Base-by-base conservation (phyloP, 2,329 filamentous ascomycete genomes). In the Cordyceps fumosorosea region DNA sequence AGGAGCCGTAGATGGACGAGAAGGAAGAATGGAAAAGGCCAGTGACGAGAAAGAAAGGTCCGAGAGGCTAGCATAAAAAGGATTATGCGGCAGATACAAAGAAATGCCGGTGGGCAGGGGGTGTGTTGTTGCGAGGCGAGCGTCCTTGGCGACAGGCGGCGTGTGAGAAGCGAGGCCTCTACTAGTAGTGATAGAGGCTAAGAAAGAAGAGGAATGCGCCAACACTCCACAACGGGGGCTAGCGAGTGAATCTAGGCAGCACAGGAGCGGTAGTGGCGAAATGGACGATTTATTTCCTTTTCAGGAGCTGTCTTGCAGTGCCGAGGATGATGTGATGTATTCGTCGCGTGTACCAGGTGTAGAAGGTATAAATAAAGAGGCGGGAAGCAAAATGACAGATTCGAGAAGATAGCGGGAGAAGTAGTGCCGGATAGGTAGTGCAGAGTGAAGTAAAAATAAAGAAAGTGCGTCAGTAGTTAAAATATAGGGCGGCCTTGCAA, bases 171-270 rank as follows among this genome's bases (percentile, higher is more conserved):
- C 11, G 29, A 37, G 11, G 34, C 12, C 34, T 37, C 3, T 32
- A 12, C 34, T 37, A 37, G 34, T n/a, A 22, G 32, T 48, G 14
- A 47, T 26, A 22, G 29, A 32, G 11, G 18, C 29, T 29, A 29
- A 29, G 29, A 29, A 7, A 7, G 29, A 29, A 29, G 47, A 59
- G 57, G 57, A 60, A 60, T 60, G 57, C 48, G 34, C 57, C 57
- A 53, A 53, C 16, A 37, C 45, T 26, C 54, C 37, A 62, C 42
- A 63, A 64, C 61, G 62, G 63, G 61, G 62, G 63, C 65, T 56
- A 63, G 61, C 65, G 53, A 63, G 61, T 57, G 62, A 60, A 54
- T 66, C 65, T 40, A 66, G 63, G 59, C 34, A 51, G 29, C 51
- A 12, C 51, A 61, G 51, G 59, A 61, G 40, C 29, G 48, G 50